Conservation (phyloP, 2,329 filamentous ascomycete species). For the Botrytis porri region DNA sequence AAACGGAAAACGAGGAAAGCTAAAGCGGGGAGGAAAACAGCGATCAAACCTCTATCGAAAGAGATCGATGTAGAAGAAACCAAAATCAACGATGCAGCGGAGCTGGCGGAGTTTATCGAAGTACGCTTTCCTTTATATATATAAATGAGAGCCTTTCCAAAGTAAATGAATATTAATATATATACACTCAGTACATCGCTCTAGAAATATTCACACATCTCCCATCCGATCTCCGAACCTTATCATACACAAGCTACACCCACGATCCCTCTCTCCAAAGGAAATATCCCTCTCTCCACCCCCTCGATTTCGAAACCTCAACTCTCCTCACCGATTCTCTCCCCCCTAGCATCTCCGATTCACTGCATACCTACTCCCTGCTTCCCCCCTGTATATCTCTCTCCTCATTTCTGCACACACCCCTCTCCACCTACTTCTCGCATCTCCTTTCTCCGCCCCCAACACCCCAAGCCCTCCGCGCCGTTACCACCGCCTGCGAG, state of each 20-base stretch:
- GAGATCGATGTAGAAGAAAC: conserved; percentile 12
- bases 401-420: conserved; percentile 57
- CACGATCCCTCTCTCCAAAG: conserved; percentile 49
- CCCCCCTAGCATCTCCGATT: conserved; percentile 59
- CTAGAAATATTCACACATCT: conserved; percentile 64
- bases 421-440: conserved; percentile 61
- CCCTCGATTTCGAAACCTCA: conserved; percentile 44
- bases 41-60: conserved; percentile 26
- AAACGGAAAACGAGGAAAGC: conserved; percentile 41
- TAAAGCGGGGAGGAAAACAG: conserved; percentile 25
- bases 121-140: conserved; percentile 21
- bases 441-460: conserved; percentile 60
- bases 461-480: conserved; percentile 55
- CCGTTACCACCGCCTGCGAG: conserved; percentile 60
- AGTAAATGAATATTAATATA: background rate
- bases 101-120: conserved; percentile 71
- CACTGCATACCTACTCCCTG: conserved; percentile 64
- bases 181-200: conserved; percentile 60
- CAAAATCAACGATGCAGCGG: conserved; percentile 45
- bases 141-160: no score
- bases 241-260: conserved; percentile 59
- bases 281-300: conserved; percentile 47
- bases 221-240: conserved; percentile 56
- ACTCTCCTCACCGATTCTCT: conserved; percentile 51
- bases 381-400: conserved; percentile 45